Base-by-base conservation (phyloP, 1,139 yeast species). In the Scheffersomyces stambukii region DNA sequence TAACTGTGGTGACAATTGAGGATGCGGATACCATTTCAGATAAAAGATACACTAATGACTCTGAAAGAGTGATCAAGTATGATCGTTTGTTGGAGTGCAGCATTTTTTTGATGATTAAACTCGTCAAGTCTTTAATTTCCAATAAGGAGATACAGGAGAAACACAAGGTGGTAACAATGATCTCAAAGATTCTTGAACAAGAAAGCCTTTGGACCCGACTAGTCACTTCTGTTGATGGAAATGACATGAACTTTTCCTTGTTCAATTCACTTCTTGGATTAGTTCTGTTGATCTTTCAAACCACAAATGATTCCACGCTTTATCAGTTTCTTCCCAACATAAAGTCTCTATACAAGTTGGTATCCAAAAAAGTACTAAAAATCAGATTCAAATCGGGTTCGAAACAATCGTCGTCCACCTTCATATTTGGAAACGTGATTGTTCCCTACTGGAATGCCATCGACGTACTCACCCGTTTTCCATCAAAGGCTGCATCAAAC, bases 61-160 rank as follows among this genome's bases (percentile, higher is more conserved):
- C 77, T 17, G 95, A 86, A 38, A 69, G 84, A 1, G 61, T 64
- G 13, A 58, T 77, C n/a, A 85, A 83, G 48, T 83, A 78, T 46
- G 66, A 69, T 21, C 61, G 95, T 32, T 70, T 81, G 1, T 50
- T 77, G 9, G 66, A 69, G 26, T 60, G 79, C 5, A 60, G 80
- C 4, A 43, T 83, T 8, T 60, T 61, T 26, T 57, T 83, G 50
- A 48, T 81, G 14, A 62, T 57, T 1, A 67, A 69, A 32, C 33
- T 78, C 24, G 40, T 63, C 6, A 28, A 28, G 3, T 35, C 58
- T 16, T 37, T 48, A 11, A 52, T 54, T 26, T 32, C n/a, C n/a
- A n/a, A n/a, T n/a, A n/a, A n/a, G 19, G 8, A 9, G 5, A 32
- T 10, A 38, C 33, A 4, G 9, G 32, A 28, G 6, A 35, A 28